Conservation (phyloP, 305 asterid genomes). For the Rubia tinctorum region DNA sequence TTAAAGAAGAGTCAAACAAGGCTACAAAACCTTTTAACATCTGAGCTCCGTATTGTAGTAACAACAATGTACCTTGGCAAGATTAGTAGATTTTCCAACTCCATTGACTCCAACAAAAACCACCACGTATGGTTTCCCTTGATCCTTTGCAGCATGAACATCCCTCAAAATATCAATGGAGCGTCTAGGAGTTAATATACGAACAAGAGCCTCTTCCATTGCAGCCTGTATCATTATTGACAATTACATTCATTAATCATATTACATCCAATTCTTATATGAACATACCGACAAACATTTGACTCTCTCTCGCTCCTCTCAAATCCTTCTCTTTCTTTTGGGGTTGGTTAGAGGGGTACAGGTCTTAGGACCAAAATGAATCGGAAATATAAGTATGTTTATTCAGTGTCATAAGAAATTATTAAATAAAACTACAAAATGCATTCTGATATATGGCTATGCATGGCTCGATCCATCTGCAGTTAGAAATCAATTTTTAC, state of each 20-base stretch:
- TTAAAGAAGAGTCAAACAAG: not conserved
- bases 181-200: conserved; percentile 90
- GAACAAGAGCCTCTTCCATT: conserved; percentile 98
- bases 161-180: conserved; percentile 95
- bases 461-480: not conserved
- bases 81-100: conserved; percentile 96
- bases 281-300: not conserved
- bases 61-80: conserved; percentile 64
- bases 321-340: not conserved
- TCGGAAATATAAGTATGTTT: not conserved
- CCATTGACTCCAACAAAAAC: conserved; percentile 98
- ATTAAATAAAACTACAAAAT: no score
- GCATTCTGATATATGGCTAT: not conserved
- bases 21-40: not conserved
- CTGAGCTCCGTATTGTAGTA: not conserved
- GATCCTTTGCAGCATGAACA: conserved; percentile 94
- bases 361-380: not conserved
- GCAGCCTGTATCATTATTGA: conserved; percentile 54
- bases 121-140: conserved; percentile 89
- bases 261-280: not conserved
- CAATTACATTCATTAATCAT: conserved; percentile 16
- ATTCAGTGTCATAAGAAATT: not conserved
- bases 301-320: not conserved
- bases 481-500: not conserved
- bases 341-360: not conserved